These are phyloP conservation scores for Candida orba DNA, from an alignment of 805 yeast species.

Conservation along the genomic window DNA sequence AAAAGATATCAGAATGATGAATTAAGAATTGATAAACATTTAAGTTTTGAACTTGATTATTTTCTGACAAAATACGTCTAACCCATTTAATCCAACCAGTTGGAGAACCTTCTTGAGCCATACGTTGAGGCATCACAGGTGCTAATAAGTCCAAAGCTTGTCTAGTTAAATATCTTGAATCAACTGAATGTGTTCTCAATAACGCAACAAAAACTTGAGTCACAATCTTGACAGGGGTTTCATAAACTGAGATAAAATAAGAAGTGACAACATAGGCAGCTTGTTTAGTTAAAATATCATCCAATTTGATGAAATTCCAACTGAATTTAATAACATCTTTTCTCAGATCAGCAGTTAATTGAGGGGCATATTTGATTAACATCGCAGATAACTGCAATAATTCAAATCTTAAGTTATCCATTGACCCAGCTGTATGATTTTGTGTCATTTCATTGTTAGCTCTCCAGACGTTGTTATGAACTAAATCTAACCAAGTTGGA, in stretches of 20 bases:
- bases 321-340: constrained; percentile 88
- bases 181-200: constrained; percentile 76
- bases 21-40: constrained; percentile 86
- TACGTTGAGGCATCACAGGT: constrained; percentile 71
- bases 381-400: constrained; percentile 75
- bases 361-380: constrained; percentile 62
- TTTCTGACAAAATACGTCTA: constrained; percentile 83
- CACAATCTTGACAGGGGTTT: constrained; percentile 81
- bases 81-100: constrained; percentile 90
- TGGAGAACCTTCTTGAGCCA: constrained; percentile 42
- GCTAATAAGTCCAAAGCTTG: constrained; percentile 86
- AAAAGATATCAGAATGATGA: constrained; percentile 78
- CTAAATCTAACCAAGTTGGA: constrained; percentile 56
- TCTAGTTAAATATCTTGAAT: constrained; percentile 73
- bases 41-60: constrained; percentile 77
- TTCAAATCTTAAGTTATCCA: constrained; percentile 71
- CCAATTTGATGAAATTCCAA: constrained; percentile 88
- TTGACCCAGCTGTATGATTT: constrained; percentile 53
- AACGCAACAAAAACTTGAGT: constrained; percentile 90
- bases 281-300: constrained; percentile 83
- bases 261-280: constrained; percentile 88
- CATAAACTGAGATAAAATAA: constrained; percentile 78
- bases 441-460: constrained; percentile 46
- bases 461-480: constrained; percentile 70
- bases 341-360: constrained; percentile 47